Evolutionary conservation across 2,329 filamentous ascomycete species (phyloP).

Genomic region (Ceratocystis albifundus): DNA sequence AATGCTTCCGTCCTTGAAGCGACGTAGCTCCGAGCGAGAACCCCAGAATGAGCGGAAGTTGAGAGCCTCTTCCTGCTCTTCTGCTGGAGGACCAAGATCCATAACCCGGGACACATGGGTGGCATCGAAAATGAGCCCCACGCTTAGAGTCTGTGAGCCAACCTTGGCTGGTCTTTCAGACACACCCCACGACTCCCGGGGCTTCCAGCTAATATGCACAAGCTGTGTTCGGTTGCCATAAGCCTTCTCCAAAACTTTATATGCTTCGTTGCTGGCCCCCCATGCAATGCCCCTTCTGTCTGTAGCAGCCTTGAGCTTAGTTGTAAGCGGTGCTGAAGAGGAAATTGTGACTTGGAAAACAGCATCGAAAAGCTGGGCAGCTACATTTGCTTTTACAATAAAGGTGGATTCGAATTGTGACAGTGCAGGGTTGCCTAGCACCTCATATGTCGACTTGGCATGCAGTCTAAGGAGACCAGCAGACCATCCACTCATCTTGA

Average conservation of each 20-base stretch:
- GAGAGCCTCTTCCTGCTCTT: slow-evolving; percentile 71
- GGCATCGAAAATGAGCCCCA: slow-evolving; percentile 63
- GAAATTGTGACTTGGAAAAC: slow-evolving; percentile 32
- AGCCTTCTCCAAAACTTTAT: slow-evolving; percentile 55
- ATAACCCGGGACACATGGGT: slow-evolving; percentile 62
- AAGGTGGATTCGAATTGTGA: slow-evolving; percentile 82
- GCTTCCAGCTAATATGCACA: slow-evolving; percentile 45
- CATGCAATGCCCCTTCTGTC: slow-evolving; percentile 34
- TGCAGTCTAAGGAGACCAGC: slow-evolving; percentile 62
- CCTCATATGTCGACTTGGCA: slow-evolving; percentile 59
- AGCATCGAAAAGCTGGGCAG: slow-evolving; percentile 45
- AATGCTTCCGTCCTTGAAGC: slow-evolving; percentile 92
- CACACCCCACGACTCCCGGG: slow-evolving; percentile 29
- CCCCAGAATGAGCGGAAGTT: slow-evolving; percentile 90
- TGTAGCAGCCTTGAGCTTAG: slow-evolving; percentile 17
- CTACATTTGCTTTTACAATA: slow-evolving; percentile 49
- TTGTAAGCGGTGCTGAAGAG: slow-evolving; percentile 28
- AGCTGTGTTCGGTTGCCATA: slow-evolving; percentile 62
- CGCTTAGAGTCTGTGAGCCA: slow-evolving; percentile 24
- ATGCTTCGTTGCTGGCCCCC: slow-evolving; percentile 45
- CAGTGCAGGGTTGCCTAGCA: slow-evolving; percentile 59
- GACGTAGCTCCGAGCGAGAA: slow-evolving; percentile 77
- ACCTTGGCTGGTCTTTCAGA: slow-evolving; percentile 22
- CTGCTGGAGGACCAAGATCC: slow-evolving; percentile 77
- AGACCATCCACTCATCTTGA: slow-evolving; percentile 83